These are phyloP conservation scores for Boletellus ananas DNA, from an alignment of 768 basidiomycete genomes.

Conservation along the genomic window DNA sequence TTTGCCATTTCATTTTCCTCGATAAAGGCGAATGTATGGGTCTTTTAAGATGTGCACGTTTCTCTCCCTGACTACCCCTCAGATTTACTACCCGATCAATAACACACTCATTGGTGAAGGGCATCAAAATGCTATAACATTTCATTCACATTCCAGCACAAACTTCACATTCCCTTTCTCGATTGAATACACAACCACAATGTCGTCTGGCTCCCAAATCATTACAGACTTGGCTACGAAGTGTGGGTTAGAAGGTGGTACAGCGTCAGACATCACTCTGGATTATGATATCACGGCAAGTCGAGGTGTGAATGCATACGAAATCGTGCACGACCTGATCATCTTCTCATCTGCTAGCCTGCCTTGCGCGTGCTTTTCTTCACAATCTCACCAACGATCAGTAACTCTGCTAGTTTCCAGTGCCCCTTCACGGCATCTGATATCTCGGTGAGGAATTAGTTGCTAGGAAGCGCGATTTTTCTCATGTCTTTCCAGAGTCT, in stretches of 20 bases:
- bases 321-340: constrained; percentile 8
- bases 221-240: constrained; percentile 59
- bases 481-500: constrained; percentile 21
- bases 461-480: neutral
- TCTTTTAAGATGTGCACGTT: neutral
- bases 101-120: constrained; percentile 68
- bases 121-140: constrained; percentile 39
- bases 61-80: constrained; percentile 4
- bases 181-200: constrained; percentile 53
- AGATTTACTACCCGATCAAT: constrained; percentile 77
- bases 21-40: constrained; percentile 55
- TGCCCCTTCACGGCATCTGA: constrained; percentile 54
- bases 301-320: neutral
- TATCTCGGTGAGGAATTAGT: constrained; percentile 15
- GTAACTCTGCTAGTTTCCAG: constrained; percentile 53
- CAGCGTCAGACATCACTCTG: constrained; percentile 50
- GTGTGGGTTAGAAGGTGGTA: constrained; percentile 51
- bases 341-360: constrained; percentile 39
- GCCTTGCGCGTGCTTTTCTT: constrained; percentile 62
- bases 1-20: constrained; percentile 64
- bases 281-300: constrained; percentile 63
- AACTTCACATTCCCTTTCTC: constrained; percentile 76
- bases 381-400: constrained; percentile 63
- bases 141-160: constrained; percentile 51
- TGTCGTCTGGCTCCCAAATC: constrained; percentile 51